Base-by-base conservation (phyloP, 225 moss, liverwort and hornwort species). In the Pseudoscleropodium purum region DNA sequence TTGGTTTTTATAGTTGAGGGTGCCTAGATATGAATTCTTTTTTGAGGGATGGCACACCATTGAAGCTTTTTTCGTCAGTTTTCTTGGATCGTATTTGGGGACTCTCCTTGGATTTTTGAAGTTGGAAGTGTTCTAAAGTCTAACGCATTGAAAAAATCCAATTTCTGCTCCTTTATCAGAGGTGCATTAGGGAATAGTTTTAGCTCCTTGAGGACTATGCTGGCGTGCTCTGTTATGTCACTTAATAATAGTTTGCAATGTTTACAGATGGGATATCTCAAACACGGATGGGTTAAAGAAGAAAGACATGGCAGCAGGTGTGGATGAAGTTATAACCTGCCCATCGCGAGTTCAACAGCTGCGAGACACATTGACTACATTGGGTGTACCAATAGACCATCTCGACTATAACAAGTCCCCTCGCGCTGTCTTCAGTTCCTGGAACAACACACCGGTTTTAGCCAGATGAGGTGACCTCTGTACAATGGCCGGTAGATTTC, bases 291-390 rank as follows among this genome's bases (percentile, higher is more conserved):
- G 93, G 25, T 79, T 85, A 63, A 91, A 91, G 90, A 89, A 93
- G 70, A 91, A 91, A 83, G 93, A 92, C 37, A 89, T 93, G 31
- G 84, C 92, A 33, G 91, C 93, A 36, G 94, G 94, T 23, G 78
- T 94, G 41, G 92, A 94, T 39, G 94, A 93, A 37, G 83, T 94
- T 2, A 92, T 93, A 2, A 90, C 91, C 19, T 91, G 85, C 51
- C 94, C 94, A 17, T 86, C 90, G 13, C 91, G 92, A 76, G 94
- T 94, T 64, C 92, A 94, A 41, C 94, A 93, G 65, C 90, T 94
- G 64, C 91, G 94, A 8, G 94, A 92, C 75, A 94, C 94, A 20
- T 60, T 94, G 47, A 86, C 84, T 2, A 87, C 92, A 6, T 54
- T 94, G 85, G 94, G 93, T 4, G 92, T 93, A 26, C 88, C 92